Conservation (phyloP, 306 rosid genomes). For the Amphicarpaea edgeworthii region DNA sequence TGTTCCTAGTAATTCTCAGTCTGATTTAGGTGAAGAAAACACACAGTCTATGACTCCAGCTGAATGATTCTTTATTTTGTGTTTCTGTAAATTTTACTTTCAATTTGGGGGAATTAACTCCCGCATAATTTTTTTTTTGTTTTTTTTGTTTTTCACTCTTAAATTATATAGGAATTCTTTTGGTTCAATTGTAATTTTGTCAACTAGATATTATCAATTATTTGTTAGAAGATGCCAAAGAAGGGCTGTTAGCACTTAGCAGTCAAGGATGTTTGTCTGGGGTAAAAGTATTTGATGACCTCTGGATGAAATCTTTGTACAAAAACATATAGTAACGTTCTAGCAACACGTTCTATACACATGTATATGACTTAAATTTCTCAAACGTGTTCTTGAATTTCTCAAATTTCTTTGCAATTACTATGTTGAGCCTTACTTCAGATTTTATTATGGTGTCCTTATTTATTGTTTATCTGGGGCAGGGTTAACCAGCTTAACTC, state of each 20-base stretch:
- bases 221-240: conserved; percentile 57
- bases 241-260: conserved; percentile 48
- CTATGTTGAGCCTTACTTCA: background rate
- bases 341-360: conserved; percentile 55
- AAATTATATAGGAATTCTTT: conserved; percentile 57
- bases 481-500: background rate
- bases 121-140: conserved; percentile 39
- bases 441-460: background rate
- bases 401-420: conserved; percentile 34
- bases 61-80: conserved; percentile 58
- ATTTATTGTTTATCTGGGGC: conserved; percentile 10
- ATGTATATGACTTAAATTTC: conserved; percentile 39
- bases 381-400: conserved; percentile 38
- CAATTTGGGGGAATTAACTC: conserved; percentile 50
- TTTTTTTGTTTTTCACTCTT: conserved; percentile 35
- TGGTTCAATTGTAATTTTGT: conserved; percentile 49
- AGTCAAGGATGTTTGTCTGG: conserved; percentile 64
- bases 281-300: conserved; percentile 72
- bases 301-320: conserved; percentile 70
- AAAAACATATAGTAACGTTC: conserved; percentile 57
- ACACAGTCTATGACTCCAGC: conserved; percentile 55
- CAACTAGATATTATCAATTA: conserved; percentile 48
- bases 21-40: conserved; percentile 74
- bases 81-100: conserved; percentile 52
- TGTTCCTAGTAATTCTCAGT: conserved; percentile 65